A percentile compares a stretch with the other conserved stretches of the same genome.
Conservation (phyloP, 2,329 filamentous ascomycete species). For the Aspergillus sclerotialis region DNA sequence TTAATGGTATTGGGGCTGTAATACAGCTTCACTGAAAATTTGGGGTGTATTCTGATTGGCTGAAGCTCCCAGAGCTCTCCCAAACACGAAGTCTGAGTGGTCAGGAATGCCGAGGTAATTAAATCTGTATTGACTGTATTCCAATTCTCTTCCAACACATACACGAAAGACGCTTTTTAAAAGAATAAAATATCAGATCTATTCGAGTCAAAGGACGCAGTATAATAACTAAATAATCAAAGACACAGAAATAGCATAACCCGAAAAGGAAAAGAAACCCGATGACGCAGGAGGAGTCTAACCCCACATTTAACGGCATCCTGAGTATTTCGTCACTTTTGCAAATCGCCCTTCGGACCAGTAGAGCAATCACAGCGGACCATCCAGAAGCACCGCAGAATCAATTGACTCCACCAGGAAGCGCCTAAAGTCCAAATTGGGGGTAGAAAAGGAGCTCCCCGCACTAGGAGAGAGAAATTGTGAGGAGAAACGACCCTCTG, state of each 20-base stretch:
- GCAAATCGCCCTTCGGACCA: background rate
- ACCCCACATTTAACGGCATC: background rate
- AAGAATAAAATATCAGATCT: no score
- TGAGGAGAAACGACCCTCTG: background rate
- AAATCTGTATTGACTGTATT: background rate
- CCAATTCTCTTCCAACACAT: background rate
- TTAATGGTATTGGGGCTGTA: no score
- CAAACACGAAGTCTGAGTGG: background rate
- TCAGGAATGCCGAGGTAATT: constrained; percentile 1
- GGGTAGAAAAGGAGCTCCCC: background rate
- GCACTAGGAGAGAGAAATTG: background rate
- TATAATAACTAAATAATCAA: background rate
- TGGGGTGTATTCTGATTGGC: constrained; percentile 9
- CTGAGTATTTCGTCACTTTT: background rate
- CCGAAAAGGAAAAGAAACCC: no score
- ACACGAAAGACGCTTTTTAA: no score
- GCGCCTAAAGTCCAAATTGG: background rate
- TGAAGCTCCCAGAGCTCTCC: background rate
- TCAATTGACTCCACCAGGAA: background rate
- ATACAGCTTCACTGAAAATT: no score
- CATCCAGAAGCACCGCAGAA: background rate
- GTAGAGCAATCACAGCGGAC: background rate
- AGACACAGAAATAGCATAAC: background rate
- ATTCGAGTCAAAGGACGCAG: no score
- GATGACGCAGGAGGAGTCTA: no score